Percentiles rank a stretch among this genome's conserved stretches.
phyloP scores from a whole-genome alignment of 345 rosid genomes.

The Microcos paniculata region DNA sequence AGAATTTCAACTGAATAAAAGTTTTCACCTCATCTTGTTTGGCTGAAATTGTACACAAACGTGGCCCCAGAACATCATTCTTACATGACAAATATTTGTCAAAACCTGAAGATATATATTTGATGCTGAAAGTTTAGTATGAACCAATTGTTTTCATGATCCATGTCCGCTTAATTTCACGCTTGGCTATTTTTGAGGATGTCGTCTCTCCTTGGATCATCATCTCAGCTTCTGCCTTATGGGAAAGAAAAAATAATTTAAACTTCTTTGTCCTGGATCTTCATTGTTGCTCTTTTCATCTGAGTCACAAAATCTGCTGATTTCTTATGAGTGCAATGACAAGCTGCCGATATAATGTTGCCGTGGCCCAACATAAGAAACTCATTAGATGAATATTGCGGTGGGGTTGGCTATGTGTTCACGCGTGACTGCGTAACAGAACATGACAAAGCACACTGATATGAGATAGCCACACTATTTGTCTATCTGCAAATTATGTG shows the following conservation, averaged over 20 bases:
- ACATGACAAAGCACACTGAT: neutral
- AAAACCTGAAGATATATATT: neutral
- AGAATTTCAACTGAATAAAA: neutral
- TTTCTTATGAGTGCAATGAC: neutral
- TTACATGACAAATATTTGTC: neutral
- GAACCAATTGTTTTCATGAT: neutral
- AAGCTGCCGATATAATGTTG: neutral
- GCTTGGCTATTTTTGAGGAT: neutral
- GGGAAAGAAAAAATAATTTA: neutral
- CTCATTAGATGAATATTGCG: neutral
- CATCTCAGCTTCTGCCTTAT: neutral
- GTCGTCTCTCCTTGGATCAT: neutral
- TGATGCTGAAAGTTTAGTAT: neutral
- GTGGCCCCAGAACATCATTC: neutral
- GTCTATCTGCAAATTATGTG: neutral
- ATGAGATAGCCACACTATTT: too few species aligned
- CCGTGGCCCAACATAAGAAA: neutral
- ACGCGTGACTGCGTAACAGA: constrained; percentile 6
- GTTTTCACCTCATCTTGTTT: neutral
- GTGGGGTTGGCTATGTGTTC: constrained; percentile 6
- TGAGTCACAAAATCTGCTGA: neutral
- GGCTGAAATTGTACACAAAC: neutral
- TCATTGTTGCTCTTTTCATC: neutral
- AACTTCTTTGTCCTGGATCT: neutral
- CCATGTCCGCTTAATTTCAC: neutral